Evolutionary conservation across 1,284 basidiomycete species (phyloP).

Genomic region (Sporisorium sorghi): DNA sequence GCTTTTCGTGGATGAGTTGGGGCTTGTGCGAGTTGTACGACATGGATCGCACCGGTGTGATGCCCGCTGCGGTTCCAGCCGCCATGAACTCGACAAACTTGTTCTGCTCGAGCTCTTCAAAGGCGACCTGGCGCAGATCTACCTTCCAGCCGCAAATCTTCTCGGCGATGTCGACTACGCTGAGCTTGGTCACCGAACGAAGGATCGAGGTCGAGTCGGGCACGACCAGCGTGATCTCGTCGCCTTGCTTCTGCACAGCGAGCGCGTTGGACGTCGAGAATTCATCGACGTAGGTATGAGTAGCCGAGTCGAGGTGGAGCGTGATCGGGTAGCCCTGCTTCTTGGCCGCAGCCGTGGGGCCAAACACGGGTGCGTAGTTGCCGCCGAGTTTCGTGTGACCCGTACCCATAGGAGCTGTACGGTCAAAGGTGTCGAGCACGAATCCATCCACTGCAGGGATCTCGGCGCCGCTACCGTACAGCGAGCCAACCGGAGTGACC

Average conservation of each 20-base stretch:
- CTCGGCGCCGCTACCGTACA: conserved; percentile 66
- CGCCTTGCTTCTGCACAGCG: conserved; percentile 52
- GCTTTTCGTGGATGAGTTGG: conserved; percentile 41
- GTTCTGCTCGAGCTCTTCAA: conserved; percentile 56
- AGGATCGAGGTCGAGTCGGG: conserved; percentile 57
- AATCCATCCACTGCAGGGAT: conserved; percentile 68
- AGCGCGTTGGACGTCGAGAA: conserved; percentile 70
- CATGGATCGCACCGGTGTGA: conserved; percentile 69
- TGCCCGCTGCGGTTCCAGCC: conserved; percentile 66
- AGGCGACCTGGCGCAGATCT: conserved; percentile 64
- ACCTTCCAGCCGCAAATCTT: conserved; percentile 68
- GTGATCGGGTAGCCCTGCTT: conserved; percentile 69
- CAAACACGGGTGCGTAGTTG: conserved; percentile 69
- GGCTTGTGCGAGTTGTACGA: conserved; percentile 65
- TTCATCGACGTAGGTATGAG: conserved; percentile 66
- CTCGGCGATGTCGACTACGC: conserved; percentile 63
- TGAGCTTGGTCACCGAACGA: conserved; percentile 56
- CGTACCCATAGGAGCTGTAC: conserved; percentile 66
- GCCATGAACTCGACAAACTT: conserved; percentile 63
- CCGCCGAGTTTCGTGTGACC: conserved; percentile 68
- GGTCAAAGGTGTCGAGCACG: conserved; percentile 69
- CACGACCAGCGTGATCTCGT: conserved; percentile 44
- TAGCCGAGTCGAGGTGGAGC: conserved; percentile 64
- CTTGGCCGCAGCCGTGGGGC: conserved; percentile 64
- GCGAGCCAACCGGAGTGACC: conserved; percentile 68